Percentiles rank a stretch among this genome's conserved stretches.
phyloP scores from a whole-genome alignment of 257 asterid genomes.

The Solanum etuberosum region DNA sequence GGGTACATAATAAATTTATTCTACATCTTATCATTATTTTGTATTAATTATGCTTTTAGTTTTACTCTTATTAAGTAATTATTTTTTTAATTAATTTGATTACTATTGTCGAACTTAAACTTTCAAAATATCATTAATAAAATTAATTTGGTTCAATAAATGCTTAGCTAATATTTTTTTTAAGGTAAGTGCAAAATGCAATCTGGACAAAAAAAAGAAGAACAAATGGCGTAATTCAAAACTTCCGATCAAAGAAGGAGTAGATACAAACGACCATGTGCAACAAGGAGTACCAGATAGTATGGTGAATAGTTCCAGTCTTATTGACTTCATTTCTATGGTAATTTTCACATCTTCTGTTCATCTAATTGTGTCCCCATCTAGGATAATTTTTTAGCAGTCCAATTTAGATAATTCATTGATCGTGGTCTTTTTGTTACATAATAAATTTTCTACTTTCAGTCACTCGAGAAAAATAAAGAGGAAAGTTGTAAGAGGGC shows the following conservation, averaged over 20 bases:
- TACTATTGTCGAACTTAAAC: neutral
- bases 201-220: neutral
- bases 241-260: neutral
- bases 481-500: neutral
- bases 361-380: neutral
- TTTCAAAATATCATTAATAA: neutral
- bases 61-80: neutral
- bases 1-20: neutral
- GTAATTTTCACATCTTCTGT: neutral
- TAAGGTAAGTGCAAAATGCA: neutral
- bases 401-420: neutral
- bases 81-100: neutral
- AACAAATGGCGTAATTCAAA: neutral
- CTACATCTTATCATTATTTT: neutral
- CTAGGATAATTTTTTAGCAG: no score
- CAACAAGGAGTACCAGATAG: neutral
- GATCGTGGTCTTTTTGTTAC: neutral
- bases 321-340: neutral
- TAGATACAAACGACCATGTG: neutral
- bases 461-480: neutral
- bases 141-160: neutral
- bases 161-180: neutral
- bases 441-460: neutral
- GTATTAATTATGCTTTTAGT: neutral
- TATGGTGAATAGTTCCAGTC: neutral